Evolutionary conservation across 2,329 filamentous ascomycete species (phyloP).

Genomic region (Aspergillus sp.): DNA sequence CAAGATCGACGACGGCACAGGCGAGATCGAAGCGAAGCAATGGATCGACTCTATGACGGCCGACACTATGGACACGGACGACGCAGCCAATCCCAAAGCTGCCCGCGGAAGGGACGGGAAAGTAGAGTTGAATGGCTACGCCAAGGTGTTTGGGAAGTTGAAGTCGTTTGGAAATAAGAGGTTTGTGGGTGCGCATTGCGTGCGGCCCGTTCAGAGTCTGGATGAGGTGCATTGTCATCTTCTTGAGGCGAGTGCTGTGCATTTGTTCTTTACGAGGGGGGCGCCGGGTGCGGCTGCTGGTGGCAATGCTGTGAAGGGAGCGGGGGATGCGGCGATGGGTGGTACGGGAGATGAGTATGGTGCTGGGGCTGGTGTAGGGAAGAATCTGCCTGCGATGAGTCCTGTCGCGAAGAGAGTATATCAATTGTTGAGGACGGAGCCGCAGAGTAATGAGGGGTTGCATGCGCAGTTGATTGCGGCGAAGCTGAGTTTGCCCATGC

Average conservation of each 20-base stretch:
- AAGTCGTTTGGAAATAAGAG: slow-evolving; percentile 82
- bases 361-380: slow-evolving; percentile 19
- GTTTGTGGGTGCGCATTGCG: slow-evolving; percentile 75
- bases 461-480: slow-evolving; percentile 76
- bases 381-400: slow-evolving; percentile 53
- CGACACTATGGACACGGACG: slow-evolving; percentile 50
- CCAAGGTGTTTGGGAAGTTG: slow-evolving; percentile 81
- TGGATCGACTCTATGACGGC: slow-evolving; percentile 48
- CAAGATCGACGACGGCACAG: slow-evolving; percentile 92
- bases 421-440: slow-evolving; percentile 64
- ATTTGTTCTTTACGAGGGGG: slow-evolving; percentile 79
- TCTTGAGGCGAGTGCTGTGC: slow-evolving; percentile 84
- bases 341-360: slow-evolving; percentile 34
- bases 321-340: slow-evolving; percentile 32
- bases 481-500: slow-evolving; percentile 63
- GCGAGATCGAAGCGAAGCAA: slow-evolving; percentile 72
- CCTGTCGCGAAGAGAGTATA: slow-evolving; percentile 69
- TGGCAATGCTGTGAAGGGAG: slow-evolving; percentile 12
- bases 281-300: slow-evolving; percentile 57
- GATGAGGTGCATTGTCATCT: slow-evolving; percentile 94
- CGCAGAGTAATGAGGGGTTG: slow-evolving; percentile 78
- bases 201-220: slow-evolving; percentile 77
- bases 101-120: slow-evolving; percentile 50
- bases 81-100: slow-evolving; percentile 33
- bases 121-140: slow-evolving; percentile 74